Conservation (phyloP, 2,329 filamentous ascomycete genomes). For the Colletotrichum costaricense region DNA sequence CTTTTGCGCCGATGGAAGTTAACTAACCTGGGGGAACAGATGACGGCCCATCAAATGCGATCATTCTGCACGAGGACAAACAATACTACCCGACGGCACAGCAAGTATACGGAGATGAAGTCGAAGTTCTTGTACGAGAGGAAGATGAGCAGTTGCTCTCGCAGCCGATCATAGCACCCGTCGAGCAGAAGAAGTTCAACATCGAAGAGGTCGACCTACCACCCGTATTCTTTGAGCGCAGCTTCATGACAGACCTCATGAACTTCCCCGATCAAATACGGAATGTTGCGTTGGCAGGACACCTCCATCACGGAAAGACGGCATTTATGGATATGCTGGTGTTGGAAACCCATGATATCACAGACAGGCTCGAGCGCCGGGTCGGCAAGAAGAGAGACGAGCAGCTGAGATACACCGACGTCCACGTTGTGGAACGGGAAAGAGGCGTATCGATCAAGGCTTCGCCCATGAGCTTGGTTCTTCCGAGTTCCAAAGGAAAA, state of each 20-base stretch:
- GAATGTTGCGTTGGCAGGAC: constrained; percentile 91
- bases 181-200: constrained; percentile 95
- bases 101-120: constrained; percentile 93
- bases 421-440: constrained; percentile 89
- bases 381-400: constrained; percentile 86
- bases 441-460: constrained; percentile 92
- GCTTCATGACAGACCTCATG: constrained; percentile 96
- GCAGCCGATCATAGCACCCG: constrained; percentile 91
- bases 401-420: constrained; percentile 94
- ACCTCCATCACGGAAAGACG: constrained; percentile 97
- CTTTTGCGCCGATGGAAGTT: not conserved
- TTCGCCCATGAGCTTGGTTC: constrained; percentile 91
- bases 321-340: constrained; percentile 99
- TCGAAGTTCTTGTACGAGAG: constrained; percentile 96
- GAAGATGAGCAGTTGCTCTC: constrained; percentile 95
- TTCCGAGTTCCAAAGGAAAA: constrained; percentile 90
- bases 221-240: constrained; percentile 85
- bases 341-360: constrained; percentile 91
- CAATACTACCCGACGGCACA: constrained; percentile 99
- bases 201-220: constrained; percentile 93
- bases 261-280: constrained; percentile 95
- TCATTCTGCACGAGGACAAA: constrained; percentile 98
- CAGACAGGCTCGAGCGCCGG: constrained; percentile 81
- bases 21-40: constrained; percentile 30
- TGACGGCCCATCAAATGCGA: constrained; percentile 91